phyloP scores from a whole-genome alignment of 1,284 basidiomycete species.

The Clitocybe nebularis region DNA sequence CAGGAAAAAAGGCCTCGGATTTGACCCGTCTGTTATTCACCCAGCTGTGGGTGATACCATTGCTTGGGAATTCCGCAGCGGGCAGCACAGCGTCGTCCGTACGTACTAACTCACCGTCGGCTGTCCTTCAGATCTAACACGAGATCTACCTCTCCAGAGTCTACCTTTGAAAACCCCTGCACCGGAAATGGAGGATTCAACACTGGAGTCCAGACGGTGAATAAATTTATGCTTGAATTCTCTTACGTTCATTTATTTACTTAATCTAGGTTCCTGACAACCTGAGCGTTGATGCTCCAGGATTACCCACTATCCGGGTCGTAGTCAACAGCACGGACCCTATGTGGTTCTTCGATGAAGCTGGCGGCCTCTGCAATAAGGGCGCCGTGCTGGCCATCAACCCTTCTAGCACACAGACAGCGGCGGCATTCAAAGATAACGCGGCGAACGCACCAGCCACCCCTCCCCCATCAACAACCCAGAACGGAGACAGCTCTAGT shows the following conservation, averaged over 20 bases:
- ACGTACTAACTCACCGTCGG: slow-evolving; percentile 13
- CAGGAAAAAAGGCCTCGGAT: slow-evolving; percentile 34
- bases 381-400: slow-evolving; percentile 34
- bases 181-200: slow-evolving; percentile 29
- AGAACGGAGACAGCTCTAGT: background rate
- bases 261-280: slow-evolving; percentile 25
- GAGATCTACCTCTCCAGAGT: slow-evolving; percentile 21
- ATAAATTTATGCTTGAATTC: background rate
- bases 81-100: slow-evolving; percentile 33
- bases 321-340: slow-evolving; percentile 29
- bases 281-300: slow-evolving; percentile 28
- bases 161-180: slow-evolving; percentile 32
- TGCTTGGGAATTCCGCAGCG: slow-evolving; percentile 33
- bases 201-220: slow-evolving; percentile 27
- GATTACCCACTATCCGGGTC: slow-evolving; percentile 25
- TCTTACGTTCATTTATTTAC: background rate
- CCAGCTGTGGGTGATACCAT: slow-evolving; percentile 29
- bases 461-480: slow-evolving; percentile 11
- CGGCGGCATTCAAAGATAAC: slow-evolving; percentile 29
- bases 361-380: slow-evolving; percentile 30
- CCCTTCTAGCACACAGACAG: slow-evolving; percentile 24
- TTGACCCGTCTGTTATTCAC: slow-evolving; percentile 33
- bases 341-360: slow-evolving; percentile 36
- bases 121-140: background rate
- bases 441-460: slow-evolving; percentile 24